Percentiles rank a stretch among this genome's conserved stretches.
Conservation (phyloP, 2,329 filamentous ascomycete species). For the Corinectria fuckeliana region DNA sequence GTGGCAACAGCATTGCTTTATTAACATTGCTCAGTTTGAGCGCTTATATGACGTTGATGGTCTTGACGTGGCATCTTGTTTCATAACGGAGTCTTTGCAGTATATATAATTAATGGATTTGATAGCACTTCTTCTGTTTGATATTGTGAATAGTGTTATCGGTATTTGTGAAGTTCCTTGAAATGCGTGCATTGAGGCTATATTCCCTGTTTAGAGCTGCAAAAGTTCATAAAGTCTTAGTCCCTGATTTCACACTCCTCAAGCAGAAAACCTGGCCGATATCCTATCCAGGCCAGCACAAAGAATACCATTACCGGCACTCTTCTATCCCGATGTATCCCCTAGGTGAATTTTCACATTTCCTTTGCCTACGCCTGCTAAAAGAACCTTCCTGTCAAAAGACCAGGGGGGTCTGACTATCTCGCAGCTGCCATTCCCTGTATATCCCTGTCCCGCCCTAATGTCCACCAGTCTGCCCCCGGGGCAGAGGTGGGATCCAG, state of each 20-base stretch:
- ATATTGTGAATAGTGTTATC: no score
- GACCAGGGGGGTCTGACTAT: background rate
- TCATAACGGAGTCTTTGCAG: no score
- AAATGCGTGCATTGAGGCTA: no score
- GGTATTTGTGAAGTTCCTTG: no score
- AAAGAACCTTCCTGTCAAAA: no score
- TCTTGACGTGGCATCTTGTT: constrained; percentile 58
- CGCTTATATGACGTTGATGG: constrained; percentile 63
- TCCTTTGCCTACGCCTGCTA: constrained; percentile 1
- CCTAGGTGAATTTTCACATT: background rate
- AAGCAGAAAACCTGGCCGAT: no score
- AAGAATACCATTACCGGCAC: background rate
- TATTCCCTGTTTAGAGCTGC: no score
- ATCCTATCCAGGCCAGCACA: no score
- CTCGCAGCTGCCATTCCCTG: background rate
- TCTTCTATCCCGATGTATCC: background rate
- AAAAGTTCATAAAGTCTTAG: no score
- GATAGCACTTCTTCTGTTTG: no score
- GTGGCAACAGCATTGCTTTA: constrained; percentile 66
- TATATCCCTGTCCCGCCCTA: constrained; percentile 13
- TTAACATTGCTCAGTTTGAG: constrained; percentile 62
- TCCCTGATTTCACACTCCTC: no score
- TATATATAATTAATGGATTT: no score
- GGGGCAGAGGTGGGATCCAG: constrained; percentile 62
- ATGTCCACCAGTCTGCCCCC: constrained; percentile 47